Base-by-base conservation (phyloP, 352 stramenopile genomes). In the Phytophthora aleatoria region DNA sequence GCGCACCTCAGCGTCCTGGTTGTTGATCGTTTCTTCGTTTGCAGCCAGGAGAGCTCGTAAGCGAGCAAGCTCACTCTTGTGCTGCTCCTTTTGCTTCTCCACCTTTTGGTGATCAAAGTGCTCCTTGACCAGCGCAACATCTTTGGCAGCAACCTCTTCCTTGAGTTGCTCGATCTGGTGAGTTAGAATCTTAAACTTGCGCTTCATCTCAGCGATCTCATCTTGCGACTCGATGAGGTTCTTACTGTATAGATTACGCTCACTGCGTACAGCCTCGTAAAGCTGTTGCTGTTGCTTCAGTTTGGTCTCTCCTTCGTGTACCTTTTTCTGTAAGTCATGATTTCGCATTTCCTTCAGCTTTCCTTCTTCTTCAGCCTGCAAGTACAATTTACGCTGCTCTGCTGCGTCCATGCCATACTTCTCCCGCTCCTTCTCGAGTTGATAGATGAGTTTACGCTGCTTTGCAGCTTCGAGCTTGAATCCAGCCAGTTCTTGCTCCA, bases 241-340 rank as follows among this genome's bases (percentile, higher is more conserved):
- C 77, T 99, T 99, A 64, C 83, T 94, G 79, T 98, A 98, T 48
- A 98, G 63, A 59, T 99, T 99, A 38, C 92, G 87, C 57, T 99
- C 97, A 47, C 81, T 90, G 35, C 95, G 92, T 28, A 99, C 93
- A 24, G 76, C 83, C 56, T 99, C 96, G 66, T 99, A 98, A 15
- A 98, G 80, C 68, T 98, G 89, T 72, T 99, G 91, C 73, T 99
- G 96, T 69, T 99, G 94, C 78, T 99, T 98, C 48, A 99, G 79
- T 71, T 98, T 97, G 36, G 64, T 88, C 51, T 98, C 92, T 27
- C 89, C 84, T 47, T 98, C 94, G 31, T 87, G 81, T 10, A 98
- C 80, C 44, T 92, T 94, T 62, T 92, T 92, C 57, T 94, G 81
- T 71, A 94, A 82, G 70, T 93, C 87, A 49, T 87, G 76, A 48